Percentiles rank a stretch among this genome's conserved stretches.
These are phyloP conservation scores for Pseudogymnoascus sp. DNA, from an alignment of 2,329 filamentous ascomycete species.

Conservation along the genomic window DNA sequence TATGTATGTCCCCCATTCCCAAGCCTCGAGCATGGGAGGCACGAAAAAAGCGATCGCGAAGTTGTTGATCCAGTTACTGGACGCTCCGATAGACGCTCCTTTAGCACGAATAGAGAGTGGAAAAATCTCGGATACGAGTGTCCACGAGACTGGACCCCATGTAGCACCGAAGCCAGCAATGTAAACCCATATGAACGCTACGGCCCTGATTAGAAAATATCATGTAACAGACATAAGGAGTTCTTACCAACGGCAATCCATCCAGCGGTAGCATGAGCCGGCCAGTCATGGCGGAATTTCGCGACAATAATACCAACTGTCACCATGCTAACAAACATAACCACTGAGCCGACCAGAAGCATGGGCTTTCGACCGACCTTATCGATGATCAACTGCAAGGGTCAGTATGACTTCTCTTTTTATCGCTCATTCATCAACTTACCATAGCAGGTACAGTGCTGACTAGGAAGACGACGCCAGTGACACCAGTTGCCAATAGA, in stretches of 20 bases:
- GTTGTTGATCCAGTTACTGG: constrained; percentile 39
- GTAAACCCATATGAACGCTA: constrained; percentile 28
- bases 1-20: constrained; percentile 46
- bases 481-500: constrained; percentile 53
- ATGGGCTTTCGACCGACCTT: constrained; percentile 35
- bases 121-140: constrained; percentile 33
- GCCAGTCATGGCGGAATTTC: constrained; percentile 33
- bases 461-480: constrained; percentile 44
- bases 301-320: constrained; percentile 35
- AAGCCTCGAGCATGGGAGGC: constrained; percentile 34
- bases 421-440: background rate
- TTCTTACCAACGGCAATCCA: constrained; percentile 31
- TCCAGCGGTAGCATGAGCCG: constrained; percentile 29
- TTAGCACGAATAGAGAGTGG: constrained; percentile 32
- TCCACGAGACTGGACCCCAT: constrained; percentile 31
- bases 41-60: constrained; percentile 40
- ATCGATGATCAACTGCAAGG: constrained; percentile 42
- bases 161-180: constrained; percentile 26
- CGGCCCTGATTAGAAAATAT: background rate
- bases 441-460: constrained; percentile 31
- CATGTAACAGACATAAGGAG: background rate
- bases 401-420: constrained; percentile 29
- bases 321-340: constrained; percentile 34
- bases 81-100: constrained; percentile 36
- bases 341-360: constrained; percentile 31